Percentiles rank a stretch among this genome's conserved stretches.
Evolutionary conservation across 1,139 yeast genomes (phyloP).

Genomic region (Spencermartinsiella ligniputridi): DNA sequence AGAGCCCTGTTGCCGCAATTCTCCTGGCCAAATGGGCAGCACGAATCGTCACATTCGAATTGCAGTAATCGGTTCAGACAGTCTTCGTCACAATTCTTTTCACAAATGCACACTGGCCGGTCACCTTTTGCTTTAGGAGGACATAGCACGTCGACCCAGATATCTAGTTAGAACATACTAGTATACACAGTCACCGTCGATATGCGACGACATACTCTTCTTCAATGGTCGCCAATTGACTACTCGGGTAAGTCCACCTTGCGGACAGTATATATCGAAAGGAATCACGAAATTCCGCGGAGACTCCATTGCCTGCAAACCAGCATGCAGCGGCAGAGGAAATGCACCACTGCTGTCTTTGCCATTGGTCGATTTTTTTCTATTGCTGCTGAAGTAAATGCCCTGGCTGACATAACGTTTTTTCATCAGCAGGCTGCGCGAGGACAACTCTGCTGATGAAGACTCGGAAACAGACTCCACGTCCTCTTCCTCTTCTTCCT

Average conservation of each 20-base stretch:
- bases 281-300: conserved; percentile 30
- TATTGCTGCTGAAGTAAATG: conserved; percentile 7
- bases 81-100: conserved; percentile 31
- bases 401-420: conserved; percentile 8
- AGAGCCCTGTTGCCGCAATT: conserved; percentile 40
- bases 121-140: conserved; percentile 16
- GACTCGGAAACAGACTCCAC: neutral
- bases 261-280: conserved; percentile 35
- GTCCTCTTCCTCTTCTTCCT: neutral
- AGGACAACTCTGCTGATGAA: neutral
- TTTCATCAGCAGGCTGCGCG: neutral
- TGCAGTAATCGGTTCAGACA: conserved; percentile 35
- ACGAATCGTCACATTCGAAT: conserved; percentile 35
- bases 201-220: conserved; percentile 20
- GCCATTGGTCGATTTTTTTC: neutral
- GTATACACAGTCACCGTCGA: no score
- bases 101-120: conserved; percentile 31
- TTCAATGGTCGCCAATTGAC: conserved; percentile 32
- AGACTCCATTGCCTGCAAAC: conserved; percentile 12
- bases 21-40: conserved; percentile 33
- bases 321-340: conserved; percentile 24
- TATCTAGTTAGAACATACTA: conserved; percentile 21
- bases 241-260: conserved; percentile 23
- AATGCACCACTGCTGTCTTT: conserved; percentile 10
- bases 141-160: conserved; percentile 26